Evolutionary conservation across 176 grass and related monocot species (phyloP).

Genomic region (Rhipidocladum racemiflorum): DNA sequence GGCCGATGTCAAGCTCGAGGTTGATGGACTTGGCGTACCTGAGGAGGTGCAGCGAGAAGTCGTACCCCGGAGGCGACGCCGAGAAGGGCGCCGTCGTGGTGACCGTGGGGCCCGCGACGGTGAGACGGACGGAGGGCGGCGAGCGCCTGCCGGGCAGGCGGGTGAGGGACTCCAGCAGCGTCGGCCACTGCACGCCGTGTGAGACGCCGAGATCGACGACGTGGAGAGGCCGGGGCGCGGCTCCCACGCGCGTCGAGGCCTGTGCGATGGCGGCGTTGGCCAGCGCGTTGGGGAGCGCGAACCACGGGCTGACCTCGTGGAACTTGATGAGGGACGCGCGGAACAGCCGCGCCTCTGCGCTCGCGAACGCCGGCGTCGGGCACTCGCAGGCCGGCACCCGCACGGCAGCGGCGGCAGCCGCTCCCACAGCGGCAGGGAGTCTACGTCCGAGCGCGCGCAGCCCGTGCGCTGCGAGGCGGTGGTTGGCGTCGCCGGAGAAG

Average conservation of each 20-base stretch:
- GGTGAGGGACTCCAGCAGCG: slow-evolving; percentile 84
- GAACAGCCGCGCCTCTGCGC: slow-evolving; percentile 63
- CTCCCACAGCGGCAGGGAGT: slow-evolving; percentile 27
- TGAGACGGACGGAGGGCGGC: slow-evolving; percentile 59
- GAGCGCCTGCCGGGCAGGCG: slow-evolving; percentile 36
- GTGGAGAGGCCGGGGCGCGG: slow-evolving; percentile 44
- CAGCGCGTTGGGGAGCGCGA: slow-evolving; percentile 77
- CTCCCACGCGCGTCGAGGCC: slow-evolving; percentile 3
- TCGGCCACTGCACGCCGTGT: slow-evolving; percentile 98
- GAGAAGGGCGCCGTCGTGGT: slow-evolving; percentile 52
- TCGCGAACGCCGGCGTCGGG: slow-evolving; percentile 37
- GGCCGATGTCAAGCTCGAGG: slow-evolving; percentile 62
- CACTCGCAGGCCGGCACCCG: slow-evolving; percentile 30
- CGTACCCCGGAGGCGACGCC: slow-evolving; percentile 50
- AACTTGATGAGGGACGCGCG: slow-evolving; percentile 80
- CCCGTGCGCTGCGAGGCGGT: slow-evolving; percentile 77
- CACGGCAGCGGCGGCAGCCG: slow-evolving; percentile 13
- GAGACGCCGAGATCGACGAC: slow-evolving; percentile 86
- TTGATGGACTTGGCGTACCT: slow-evolving; percentile 84
- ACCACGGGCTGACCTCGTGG: slow-evolving; percentile 96
- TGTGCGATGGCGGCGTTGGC: slow-evolving; percentile 78
- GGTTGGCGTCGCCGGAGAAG: slow-evolving; percentile 77
- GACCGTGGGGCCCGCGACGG: slow-evolving; percentile 15
- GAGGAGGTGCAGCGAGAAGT: slow-evolving; percentile 81
- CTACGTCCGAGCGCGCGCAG: slow-evolving; percentile 46